Base-by-base conservation (phyloP, 768 basidiomycete species). In the Trametes punicea region DNA sequence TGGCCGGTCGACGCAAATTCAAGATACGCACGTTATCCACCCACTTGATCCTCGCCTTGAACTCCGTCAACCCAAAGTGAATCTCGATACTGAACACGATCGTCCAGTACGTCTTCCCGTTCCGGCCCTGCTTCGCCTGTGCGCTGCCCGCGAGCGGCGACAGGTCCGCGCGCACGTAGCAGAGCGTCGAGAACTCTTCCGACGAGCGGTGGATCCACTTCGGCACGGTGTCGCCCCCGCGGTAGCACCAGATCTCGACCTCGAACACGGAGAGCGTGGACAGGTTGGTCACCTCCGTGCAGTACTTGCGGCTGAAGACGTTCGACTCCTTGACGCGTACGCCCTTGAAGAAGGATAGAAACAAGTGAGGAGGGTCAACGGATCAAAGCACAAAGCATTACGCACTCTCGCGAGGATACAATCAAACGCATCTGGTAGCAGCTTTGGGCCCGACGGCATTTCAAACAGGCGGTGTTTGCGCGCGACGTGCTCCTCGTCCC, bases 51-150 rank as follows among this genome's bases (percentile, higher is more conserved):
- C 87, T 78, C 6, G 88, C 88, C 67, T 75, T 86, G 73, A 91
- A 91, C 69, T 91, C 88, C 0, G 88, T 91, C 58, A 90, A 65
- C 29, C 88, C 88, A 56, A 91, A 90, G 65, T 89, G 88, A 51
- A 91, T 89, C 67, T 90, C 88, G 27, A 91, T 84, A 27, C 85
- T 87, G 69, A 91, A 91, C 16, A 91, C 84, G 56, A 91, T 89
- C 13, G 84, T 90, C 87, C 87, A 91, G 60, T 89, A 90, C 10
- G 77, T 83, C 72, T 83, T 87, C 47, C 86, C 84, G 42, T 77
- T 79, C 62, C 70, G 81, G 1, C 87, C 83, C 5, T 71, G 67
- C 65, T 88, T 90, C 1, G 88, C 73, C 61, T 82, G 80, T 0
- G 88, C 88, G 60, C 86, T 89, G 18, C 83, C 79, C 39, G 80